Conservation (phyloP, 169 alveolate species). For the Eimeria nieschulzi region DNA sequence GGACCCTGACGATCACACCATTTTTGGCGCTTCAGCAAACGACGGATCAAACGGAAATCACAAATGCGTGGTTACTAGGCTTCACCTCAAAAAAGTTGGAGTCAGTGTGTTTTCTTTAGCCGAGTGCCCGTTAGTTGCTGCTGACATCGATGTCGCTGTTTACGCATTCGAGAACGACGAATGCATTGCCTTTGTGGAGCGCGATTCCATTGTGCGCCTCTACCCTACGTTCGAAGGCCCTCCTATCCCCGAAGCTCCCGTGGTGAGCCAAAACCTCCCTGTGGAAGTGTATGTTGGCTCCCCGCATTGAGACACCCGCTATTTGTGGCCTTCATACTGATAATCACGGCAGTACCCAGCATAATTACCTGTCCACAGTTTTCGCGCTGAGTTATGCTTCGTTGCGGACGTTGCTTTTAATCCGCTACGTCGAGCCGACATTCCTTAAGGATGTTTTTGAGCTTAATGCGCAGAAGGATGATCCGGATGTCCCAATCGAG, state of each 20-base stretch:
- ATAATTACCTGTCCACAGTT: too few species aligned
- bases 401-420: too few species aligned
- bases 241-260: neutral
- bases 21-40: neutral
- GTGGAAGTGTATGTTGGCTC: neutral
- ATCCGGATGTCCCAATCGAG: too few species aligned
- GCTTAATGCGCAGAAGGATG: too few species aligned
- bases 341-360: too few species aligned
- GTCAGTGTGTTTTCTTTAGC: neutral
- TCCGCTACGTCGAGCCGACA: too few species aligned
- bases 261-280: neutral
- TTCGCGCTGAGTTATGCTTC: too few species aligned
- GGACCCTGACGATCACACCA: neutral
- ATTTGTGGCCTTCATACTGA: too few species aligned
- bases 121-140: neutral
- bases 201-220: neutral
- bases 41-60: neutral
- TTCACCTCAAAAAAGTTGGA: slow-evolving; percentile 1
- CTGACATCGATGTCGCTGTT: neutral
- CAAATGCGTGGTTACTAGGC: neutral
- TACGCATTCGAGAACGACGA: neutral
- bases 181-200: neutral
- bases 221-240: slow-evolving; percentile 33
- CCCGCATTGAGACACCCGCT: too few species aligned
- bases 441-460: too few species aligned